These are phyloP conservation scores for Neurospora sp. DNA, from an alignment of 495 filamentous ascomycete genomes.

Conservation along the genomic window DNA sequence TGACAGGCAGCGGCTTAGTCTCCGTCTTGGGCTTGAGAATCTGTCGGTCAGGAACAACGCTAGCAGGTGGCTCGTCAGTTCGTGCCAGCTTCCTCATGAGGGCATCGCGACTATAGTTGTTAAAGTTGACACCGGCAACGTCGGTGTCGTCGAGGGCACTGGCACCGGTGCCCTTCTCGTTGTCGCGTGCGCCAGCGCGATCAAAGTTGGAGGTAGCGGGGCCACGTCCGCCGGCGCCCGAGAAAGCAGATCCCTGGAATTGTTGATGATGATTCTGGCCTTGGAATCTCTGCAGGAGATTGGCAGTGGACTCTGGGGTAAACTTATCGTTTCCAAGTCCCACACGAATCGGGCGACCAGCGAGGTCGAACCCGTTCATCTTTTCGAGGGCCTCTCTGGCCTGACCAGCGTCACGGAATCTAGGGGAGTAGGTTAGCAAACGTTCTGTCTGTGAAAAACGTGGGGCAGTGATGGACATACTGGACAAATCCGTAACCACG, in stretches of 20 bases:
- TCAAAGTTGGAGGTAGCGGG: conserved; percentile 86
- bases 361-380: conserved; percentile 99
- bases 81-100: conserved; percentile 96
- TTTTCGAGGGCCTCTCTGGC: conserved; percentile 92
- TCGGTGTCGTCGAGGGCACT: conserved; percentile 97
- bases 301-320: conserved; percentile 91
- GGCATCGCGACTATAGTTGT: conserved; percentile 94
- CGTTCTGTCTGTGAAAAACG: not conserved
- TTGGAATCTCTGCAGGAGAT: conserved; percentile 80
- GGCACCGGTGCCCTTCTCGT: conserved; percentile 83
- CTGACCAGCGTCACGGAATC: conserved; percentile 84
- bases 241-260: conserved; percentile 92
- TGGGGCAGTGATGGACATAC: conserved; percentile 46
- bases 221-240: conserved; percentile 81
- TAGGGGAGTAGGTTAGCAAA: conserved; percentile 33
- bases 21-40: conserved; percentile 73
- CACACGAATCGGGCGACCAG: conserved; percentile 93
- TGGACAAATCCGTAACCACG: conserved; percentile 98
- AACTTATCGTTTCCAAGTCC: conserved; percentile 99
- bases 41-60: conserved; percentile 54
- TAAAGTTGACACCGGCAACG: conserved; percentile 97
- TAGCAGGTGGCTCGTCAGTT: conserved; percentile 74
- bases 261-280: conserved; percentile 63
- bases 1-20: conserved; percentile 69
- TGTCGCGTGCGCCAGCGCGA: conserved; percentile 82